These are phyloP conservation scores for Ammopiptanthus mongolicus DNA, from an alignment of 306 rosid genomes.

Conservation along the genomic window DNA sequence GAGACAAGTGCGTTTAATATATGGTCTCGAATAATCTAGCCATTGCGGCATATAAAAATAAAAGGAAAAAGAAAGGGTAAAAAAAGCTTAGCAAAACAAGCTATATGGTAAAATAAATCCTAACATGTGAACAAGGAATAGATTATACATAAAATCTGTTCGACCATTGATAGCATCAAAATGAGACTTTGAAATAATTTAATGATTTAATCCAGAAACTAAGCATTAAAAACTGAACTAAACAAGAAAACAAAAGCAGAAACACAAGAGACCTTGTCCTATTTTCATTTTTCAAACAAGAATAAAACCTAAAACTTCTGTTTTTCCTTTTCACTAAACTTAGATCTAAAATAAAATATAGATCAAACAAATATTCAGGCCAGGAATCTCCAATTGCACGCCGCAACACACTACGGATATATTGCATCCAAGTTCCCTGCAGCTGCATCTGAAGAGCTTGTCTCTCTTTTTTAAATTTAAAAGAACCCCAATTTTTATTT, in stretches of 20 bases:
- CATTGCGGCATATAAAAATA: constrained; percentile 19
- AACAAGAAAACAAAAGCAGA: constrained; percentile 22
- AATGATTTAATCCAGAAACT: constrained; percentile 22
- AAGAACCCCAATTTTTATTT: not conserved
- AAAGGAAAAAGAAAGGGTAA: not conserved
- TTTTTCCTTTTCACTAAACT: constrained; percentile 19
- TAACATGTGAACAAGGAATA: constrained; percentile 46
- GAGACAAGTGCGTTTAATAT: constrained; percentile 35
- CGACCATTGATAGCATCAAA: constrained; percentile 27
- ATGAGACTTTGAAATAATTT: constrained; percentile 19
- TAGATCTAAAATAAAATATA: constrained; percentile 18
- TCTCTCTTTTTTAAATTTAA: constrained; percentile 12
- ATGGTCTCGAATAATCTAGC: constrained; percentile 33
- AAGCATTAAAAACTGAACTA: constrained; percentile 18
- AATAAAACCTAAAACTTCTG: not conserved
- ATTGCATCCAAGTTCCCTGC: not conserved
- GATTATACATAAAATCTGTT: constrained; percentile 39
- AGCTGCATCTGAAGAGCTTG: constrained; percentile 14
- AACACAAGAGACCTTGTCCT: constrained; percentile 2
- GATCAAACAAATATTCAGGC: constrained; percentile 16
- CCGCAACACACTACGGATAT: not conserved
- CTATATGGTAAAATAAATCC: constrained; percentile 9
- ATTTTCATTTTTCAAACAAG: constrained; percentile 13
- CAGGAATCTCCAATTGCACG: constrained; percentile 18
- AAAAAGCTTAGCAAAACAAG: not conserved